phyloP scores from a whole-genome alignment of 169 alveolate species.

The Theileria annulata region DNA sequence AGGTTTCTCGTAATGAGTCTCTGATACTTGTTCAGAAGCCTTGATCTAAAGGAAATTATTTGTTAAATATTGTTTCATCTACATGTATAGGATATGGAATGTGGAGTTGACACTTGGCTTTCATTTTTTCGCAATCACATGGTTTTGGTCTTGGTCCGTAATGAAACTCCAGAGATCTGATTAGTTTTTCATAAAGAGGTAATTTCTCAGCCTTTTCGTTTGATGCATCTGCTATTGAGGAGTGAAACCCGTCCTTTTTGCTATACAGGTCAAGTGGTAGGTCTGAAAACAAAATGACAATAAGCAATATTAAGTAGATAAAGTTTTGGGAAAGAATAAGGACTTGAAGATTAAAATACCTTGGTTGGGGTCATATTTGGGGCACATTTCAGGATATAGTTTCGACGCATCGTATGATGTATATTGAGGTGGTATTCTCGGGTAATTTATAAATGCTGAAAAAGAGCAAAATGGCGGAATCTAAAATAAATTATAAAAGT shows the following conservation, averaged over 20 bases:
- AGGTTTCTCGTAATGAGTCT: constrained; percentile 64
- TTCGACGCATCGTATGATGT: constrained; percentile 79
- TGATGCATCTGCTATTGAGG: constrained; percentile 60
- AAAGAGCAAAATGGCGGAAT: constrained; percentile 87
- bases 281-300: not conserved
- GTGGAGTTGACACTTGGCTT: constrained; percentile 36
- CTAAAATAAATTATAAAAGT: constrained; percentile 73
- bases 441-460: constrained; percentile 76
- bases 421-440: constrained; percentile 81
- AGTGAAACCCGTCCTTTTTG: constrained; percentile 38
- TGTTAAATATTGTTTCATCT: not conserved
- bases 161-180: constrained; percentile 17
- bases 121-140: constrained; percentile 60
- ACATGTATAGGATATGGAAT: constrained; percentile 63
- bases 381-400: constrained; percentile 77
- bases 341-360: constrained; percentile 16
- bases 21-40: constrained; percentile 21
- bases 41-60: constrained; percentile 17
- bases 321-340: too few relatives aligned
- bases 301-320: not conserved
- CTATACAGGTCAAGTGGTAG: constrained; percentile 54
- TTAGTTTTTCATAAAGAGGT: constrained; percentile 24
- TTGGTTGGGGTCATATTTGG: constrained; percentile 59
- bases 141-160: constrained; percentile 28
- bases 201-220: constrained; percentile 35